These are phyloP conservation scores for Tephrocybe sp. DNA, from an alignment of 768 basidiomycete species.

Conservation along the genomic window DNA sequence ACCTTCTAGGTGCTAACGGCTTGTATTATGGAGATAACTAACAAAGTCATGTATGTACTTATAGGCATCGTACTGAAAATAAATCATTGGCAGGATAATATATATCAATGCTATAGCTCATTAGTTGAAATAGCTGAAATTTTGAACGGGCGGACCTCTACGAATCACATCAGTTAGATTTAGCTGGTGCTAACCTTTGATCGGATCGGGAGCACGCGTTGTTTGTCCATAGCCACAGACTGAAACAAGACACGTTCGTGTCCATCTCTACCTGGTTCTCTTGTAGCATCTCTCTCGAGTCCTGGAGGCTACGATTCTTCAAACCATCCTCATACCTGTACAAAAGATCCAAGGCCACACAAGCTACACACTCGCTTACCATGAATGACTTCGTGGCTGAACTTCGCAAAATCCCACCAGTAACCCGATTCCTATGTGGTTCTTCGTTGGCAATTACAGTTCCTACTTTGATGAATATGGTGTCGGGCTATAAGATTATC, in stretches of 20 bases:
- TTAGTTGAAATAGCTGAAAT: too few species aligned
- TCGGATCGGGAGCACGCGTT: too few species aligned
- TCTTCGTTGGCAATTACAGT: slow-evolving; percentile 64
- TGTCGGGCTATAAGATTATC: slow-evolving; percentile 53
- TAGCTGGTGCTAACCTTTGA: too few species aligned
- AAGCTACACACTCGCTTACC: neutral
- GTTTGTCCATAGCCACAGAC: neutral
- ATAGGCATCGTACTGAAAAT: neutral
- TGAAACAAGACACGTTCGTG: slow-evolving; percentile 3
- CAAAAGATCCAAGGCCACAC: too few species aligned
- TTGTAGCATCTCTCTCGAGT: too few species aligned
- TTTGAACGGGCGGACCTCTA: too few species aligned
- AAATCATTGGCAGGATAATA: too few species aligned
- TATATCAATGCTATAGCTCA: too few species aligned
- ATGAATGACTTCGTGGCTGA: slow-evolving; percentile 58
- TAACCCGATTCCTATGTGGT: slow-evolving; percentile 69
- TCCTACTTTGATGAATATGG: slow-evolving; percentile 52
- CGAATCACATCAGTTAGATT: too few species aligned
- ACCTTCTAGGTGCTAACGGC: neutral
- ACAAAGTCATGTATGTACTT: neutral
- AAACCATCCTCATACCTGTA: neutral
- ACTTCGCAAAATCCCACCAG: slow-evolving; percentile 79
- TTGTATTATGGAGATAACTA: neutral
- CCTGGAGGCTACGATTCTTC: too few species aligned
- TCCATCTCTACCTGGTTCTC: too few species aligned